Percentiles rank a stretch among this genome's conserved stretches.
These are phyloP conservation scores for Tetrahymena thermophila DNA, from an alignment of 73 alveolate genomes.

Conservation along the genomic window DNA sequence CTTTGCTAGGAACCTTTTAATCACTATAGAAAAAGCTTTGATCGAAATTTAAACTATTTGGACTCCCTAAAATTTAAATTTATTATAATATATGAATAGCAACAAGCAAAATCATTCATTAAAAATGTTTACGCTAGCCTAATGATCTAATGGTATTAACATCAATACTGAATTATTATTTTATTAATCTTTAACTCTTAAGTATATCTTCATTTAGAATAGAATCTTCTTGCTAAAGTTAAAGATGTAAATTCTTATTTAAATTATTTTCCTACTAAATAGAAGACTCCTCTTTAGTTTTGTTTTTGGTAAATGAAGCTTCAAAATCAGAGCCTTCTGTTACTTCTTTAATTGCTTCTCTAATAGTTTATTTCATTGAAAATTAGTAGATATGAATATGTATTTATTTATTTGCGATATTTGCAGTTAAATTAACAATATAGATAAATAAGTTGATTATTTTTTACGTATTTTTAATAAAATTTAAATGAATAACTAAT, in stretches of 20 bases:
- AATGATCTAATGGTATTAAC: neutral
- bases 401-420: neutral
- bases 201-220: neutral
- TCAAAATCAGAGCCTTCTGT: neutral
- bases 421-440: neutral
- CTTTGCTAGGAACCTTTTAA: neutral
- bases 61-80: neutral
- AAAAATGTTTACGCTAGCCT: neutral
- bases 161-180: neutral
- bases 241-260: neutral
- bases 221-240: neutral
- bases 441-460: neutral
- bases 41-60: neutral
- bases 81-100: neutral
- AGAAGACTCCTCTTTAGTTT: neutral
- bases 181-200: neutral
- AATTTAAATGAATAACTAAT: too few species aligned
- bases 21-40: neutral
- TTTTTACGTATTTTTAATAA: neutral
- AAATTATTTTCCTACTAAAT: neutral
- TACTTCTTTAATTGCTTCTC: neutral
- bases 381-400: neutral
- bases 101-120: neutral
- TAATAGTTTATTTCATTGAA: neutral
- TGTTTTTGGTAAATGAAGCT: neutral